Evolutionary conservation across 1,139 yeast genomes (phyloP), one percentile per base, ranked within the genome.

Genomic region (Scheffersomyces segobiensis): DNA sequence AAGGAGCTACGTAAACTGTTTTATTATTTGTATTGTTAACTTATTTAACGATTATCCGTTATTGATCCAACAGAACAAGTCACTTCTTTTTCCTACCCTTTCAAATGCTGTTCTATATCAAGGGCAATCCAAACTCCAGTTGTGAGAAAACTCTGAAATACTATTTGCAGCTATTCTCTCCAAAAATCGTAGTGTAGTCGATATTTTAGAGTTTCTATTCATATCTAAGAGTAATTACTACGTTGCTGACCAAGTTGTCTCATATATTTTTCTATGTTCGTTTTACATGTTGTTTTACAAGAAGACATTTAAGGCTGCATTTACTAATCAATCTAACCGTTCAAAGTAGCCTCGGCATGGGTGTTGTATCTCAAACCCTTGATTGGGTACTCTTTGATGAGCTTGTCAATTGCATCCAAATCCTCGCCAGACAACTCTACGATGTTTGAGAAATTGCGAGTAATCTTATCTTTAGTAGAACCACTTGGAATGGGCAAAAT

Each of bases 401-500:
- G 78, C 12, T 73, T 69, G 58, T 85, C 80, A 56, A 87, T 78
- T 49, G 76, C 81, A 0, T 72, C 71, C 65, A 88, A 80, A 61
- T 88, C 92, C 0, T 69, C 82, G 46, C 80, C 84, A 12, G 85
- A 68, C 60, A 91, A 76, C 17, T 73, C 71, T 51, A 85, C 71
- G 22, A 75, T 70, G 49, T 63, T 64, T 7, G 81, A 76, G 62
- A 83, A 78, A 73, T 90, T 91, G 67, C 84, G 88, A 55, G 80
- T 78, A 39, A 88, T 85, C 68, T 90, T 86, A 18, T 72, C 79
- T 10, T 76, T 74, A 26, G 87, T 82, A 6, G 92, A 81, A 10
- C 91, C 87, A 56, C 93, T 88, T 24, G 97, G 97, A 69, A 91
- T 89, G 51, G 97, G 96, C 52, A 92, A 72, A 54, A 91, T 80